Percentiles rank a stretch among this genome's conserved stretches.
Evolutionary conservation across 805 yeast genomes (phyloP).

Genomic region (Wickerhamiella alocasiicola): DNA sequence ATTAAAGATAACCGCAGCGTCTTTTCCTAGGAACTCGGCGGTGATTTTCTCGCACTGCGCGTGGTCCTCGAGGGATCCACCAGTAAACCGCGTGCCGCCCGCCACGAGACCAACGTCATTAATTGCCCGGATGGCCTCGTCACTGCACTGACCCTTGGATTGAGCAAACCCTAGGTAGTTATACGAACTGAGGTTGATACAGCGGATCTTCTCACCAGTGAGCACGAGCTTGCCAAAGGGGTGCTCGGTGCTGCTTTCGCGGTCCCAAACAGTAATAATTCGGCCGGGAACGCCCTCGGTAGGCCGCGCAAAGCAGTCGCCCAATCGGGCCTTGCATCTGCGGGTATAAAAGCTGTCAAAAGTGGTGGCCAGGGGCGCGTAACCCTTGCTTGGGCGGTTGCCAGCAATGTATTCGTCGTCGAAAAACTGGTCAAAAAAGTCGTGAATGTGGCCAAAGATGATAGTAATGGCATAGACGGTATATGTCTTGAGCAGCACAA

Average conservation of each 20-base stretch:
- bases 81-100: constrained; percentile 61
- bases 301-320: constrained; percentile 91
- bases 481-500: constrained; percentile 68
- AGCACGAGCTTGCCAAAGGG: constrained; percentile 53
- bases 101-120: constrained; percentile 63
- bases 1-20: constrained; percentile 70
- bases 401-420: constrained; percentile 52
- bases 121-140: constrained; percentile 50
- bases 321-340: constrained; percentile 78
- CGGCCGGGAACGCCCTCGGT: constrained; percentile 98
- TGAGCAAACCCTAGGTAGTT: constrained; percentile 98
- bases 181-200: constrained; percentile 79
- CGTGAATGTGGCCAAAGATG: constrained; percentile 80
- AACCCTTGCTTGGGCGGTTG: constrained; percentile 67
- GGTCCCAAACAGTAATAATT: constrained; percentile 65
- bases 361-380: constrained; percentile 90
- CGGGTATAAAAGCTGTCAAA: constrained; percentile 90
- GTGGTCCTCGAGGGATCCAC: constrained; percentile 72
- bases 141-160: constrained; percentile 83
- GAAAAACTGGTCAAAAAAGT: constrained; percentile 69
- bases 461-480: constrained; percentile 72
- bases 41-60: constrained; percentile 57
- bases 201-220: constrained; percentile 66
- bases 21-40: constrained; percentile 83
- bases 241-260: constrained; percentile 36